Base-by-base conservation (phyloP, 148 eudicot species). In the Pharnaceum exiguum region DNA sequence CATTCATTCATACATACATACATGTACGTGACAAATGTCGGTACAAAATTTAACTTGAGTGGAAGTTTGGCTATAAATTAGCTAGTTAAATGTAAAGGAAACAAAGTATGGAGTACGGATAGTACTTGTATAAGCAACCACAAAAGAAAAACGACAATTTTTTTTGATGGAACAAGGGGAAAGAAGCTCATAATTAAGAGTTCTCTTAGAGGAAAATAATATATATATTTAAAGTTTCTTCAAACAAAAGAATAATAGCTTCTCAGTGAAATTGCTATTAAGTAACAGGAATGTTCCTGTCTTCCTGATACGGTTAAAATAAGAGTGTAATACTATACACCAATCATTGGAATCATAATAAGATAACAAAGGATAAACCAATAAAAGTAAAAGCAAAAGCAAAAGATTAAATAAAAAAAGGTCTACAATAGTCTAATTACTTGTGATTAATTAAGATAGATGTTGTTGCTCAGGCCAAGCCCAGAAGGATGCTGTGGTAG, bases 401-500 rank as follows among this genome's bases (percentile, higher is more conserved):
- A 65, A 47, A 39, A 4, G 2, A 25, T 18, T 36, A 32, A 50
- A 43, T 42, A 51, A 22, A 46, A 60, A 33, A 46, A 32, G 47
- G 17, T 19, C 22, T 16, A 31, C 8, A n/a, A 21, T 50, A 58
- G 24, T 62, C 15, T 27, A 51, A 7, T 28, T 17, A 39, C 27
- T 12, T 0, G 11, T 15, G 13, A 24, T 60, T 29, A 73, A 51
- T 57, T 63, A 46, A 67, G 65, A 22, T 62, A 58, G n/a, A 23
- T 63, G 70, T 29, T 73, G 73, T 1, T 73, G 69, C 42, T 73
- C 73, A 10, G 77, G 71, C 73, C 73, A 73, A 12, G 70, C 73
- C 78, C 78, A 74, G 30, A 74, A 68, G 3, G 78, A 38, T 9
- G 78, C 61, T 16, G 68, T 73, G 72, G 22, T 53, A n/a, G n/a